These are phyloP conservation scores for thale cress (Arabidopsis thaliana) DNA, from an alignment of 345 rosid genomes.

Conservation along the genomic window DNA sequence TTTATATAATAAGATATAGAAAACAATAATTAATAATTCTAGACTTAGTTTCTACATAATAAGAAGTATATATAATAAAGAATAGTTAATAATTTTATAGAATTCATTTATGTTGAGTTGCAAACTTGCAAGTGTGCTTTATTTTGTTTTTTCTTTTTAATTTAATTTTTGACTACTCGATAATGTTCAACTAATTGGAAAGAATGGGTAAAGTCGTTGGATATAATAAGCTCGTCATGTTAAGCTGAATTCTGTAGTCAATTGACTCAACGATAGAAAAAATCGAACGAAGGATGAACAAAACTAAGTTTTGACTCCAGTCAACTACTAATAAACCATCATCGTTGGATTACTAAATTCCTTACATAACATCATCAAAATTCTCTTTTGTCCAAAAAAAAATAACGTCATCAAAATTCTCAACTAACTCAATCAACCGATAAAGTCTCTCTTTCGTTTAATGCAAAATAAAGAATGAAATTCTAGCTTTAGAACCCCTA, in stretches of 20 bases:
- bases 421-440: too few relatives aligned
- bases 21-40: too few relatives aligned
- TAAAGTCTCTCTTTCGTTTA: constrained; percentile 7
- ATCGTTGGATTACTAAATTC: not conserved
- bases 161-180: not conserved
- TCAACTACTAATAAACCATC: not conserved
- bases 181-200: not conserved
- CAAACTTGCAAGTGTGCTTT: not conserved
- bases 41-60: too few relatives aligned
- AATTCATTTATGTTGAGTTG: not conserved
- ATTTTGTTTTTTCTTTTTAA: too few relatives aligned
- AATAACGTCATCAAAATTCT: too few relatives aligned
- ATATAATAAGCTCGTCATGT: not conserved
- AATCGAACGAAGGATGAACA: too few relatives aligned
- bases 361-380: too few relatives aligned
- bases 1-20: too few relatives aligned
- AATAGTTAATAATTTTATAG: not conserved
- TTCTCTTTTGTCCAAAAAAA: too few relatives aligned
- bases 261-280: too few relatives aligned
- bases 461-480: constrained; percentile 20
- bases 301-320: not conserved
- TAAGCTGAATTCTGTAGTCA: too few relatives aligned
- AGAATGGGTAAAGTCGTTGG: not conserved
- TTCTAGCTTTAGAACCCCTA: too few relatives aligned
- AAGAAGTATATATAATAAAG: not conserved